Base-by-base conservation (phyloP, 306 rosid genomes). In the Acmispon strigosus region DNA sequence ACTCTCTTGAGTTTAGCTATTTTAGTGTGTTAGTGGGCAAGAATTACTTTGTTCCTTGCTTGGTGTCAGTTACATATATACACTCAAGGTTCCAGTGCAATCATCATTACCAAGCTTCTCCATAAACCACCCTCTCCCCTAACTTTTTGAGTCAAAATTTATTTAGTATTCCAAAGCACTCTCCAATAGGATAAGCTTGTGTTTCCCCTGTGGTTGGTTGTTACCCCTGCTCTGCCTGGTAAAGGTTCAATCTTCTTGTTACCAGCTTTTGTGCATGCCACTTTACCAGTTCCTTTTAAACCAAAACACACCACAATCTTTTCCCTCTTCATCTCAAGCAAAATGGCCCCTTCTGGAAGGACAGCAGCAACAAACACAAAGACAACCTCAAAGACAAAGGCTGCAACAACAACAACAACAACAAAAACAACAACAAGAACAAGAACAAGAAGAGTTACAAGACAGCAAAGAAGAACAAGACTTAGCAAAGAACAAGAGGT, bases 331-430 rank as follows among this genome's bases (percentile, higher is more conserved):
- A 20, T 74, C 71, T 70, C 72, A 70, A 53, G 58, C 13, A 69
- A 86, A 14, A 88, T 88, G 97, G 86, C 89, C 22, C 90, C 92
- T 16, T 74, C 84, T 13, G 81, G 66, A 70, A 87, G 78, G 13
- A 84, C 73, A 70, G 51, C 79, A 78, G 7, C 60, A 37, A 11
- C 20, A 22, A 27, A 7, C 13, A 71, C 32, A 80, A 42, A 32
- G 37, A 32, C 37, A 32, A 32, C 48, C 15, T 59, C 39, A 39
- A n/a, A 8, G 56, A 71, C 50, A 45, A 70, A 12, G 45, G 37
- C 51, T 17, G 19, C 27, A 36, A 10, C 76, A 44, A 34, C 49
- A 50, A 47, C 37, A 55, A 4, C 51, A 41, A 4, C 54, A 41
- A 27, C 16, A 39, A 39, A n/a, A 53, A 58, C 16, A 56, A 16